Conservation (phyloP, 352 stramenopile genomes). For the Phytophthora lateralis region DNA sequence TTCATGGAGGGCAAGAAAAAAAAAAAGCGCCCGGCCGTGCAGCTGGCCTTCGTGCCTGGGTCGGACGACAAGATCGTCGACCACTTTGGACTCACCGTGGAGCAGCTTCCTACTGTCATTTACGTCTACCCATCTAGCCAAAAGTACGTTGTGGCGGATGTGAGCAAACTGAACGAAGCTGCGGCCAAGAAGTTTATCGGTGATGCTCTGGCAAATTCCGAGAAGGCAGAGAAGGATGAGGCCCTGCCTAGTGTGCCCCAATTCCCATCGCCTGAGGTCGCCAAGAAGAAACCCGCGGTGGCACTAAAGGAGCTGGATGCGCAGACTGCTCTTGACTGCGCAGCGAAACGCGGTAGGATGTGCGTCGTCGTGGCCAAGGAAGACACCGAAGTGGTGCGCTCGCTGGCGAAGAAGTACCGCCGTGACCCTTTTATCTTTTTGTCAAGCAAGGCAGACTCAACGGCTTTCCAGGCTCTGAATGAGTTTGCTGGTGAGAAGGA, state of each 20-base stretch:
- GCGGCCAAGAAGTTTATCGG: conserved; percentile 66
- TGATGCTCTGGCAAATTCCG: conserved; percentile 41
- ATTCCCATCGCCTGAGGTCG: conserved; percentile 71
- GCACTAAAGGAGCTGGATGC: conserved; percentile 48
- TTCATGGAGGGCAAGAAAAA: conserved; percentile 69
- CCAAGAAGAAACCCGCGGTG: conserved; percentile 73
- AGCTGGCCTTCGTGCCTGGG: conserved; percentile 63
- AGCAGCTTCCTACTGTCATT: conserved; percentile 62
- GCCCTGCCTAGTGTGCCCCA: conserved; percentile 43
- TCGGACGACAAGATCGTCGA: conserved; percentile 72
- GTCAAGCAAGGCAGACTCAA: conserved; percentile 35
- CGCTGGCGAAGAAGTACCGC: conserved; percentile 82
- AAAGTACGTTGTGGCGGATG: conserved; percentile 51
- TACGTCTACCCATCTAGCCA: conserved; percentile 56
- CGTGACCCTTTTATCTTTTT: conserved; percentile 77
- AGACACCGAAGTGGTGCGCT: conserved; percentile 41
- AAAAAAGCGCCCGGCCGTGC: conserved; percentile 57
- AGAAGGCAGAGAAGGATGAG: conserved; percentile 36
- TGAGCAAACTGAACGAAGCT: conserved; percentile 47
- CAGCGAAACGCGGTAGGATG: conserved; percentile 66
- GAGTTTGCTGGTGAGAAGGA: conserved; percentile 39
- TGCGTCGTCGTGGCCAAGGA: conserved; percentile 69
- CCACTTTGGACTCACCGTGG: conserved; percentile 62
- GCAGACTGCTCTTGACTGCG: conserved; percentile 44
- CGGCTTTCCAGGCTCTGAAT: conserved; percentile 47